A percentile compares a stretch with the other conserved stretches of the same genome.
phyloP scores from a whole-genome alignment of 371 early-diverging fungal genomes.

The Lichtheimia ornata region DNA sequence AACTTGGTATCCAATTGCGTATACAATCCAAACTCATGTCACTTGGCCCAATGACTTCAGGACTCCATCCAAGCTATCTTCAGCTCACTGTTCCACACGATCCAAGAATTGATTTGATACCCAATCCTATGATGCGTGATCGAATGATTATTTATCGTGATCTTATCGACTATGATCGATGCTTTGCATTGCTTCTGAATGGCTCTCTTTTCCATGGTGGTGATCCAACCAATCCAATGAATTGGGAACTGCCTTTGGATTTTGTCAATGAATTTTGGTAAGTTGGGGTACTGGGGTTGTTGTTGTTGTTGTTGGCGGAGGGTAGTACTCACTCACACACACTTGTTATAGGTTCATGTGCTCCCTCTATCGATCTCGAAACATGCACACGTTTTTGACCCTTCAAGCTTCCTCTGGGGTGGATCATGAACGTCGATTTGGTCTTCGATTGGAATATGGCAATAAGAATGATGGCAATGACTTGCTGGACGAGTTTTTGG shows the following conservation, averaged over 20 bases:
- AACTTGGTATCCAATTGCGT: constrained; percentile 20
- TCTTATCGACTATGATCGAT: constrained; percentile 47
- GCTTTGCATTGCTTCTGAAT: constrained; percentile 38
- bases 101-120: constrained; percentile 51
- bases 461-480: too few species aligned
- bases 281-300: background rate
- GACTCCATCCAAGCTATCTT: constrained; percentile 23
- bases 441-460: too few species aligned
- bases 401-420: too few species aligned
- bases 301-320: too few species aligned
- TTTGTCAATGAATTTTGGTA: constrained; percentile 22
- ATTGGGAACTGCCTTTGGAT: constrained; percentile 33
- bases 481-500: too few species aligned
- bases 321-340: too few species aligned
- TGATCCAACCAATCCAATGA: constrained; percentile 42
- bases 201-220: constrained; percentile 46
- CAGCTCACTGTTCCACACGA: constrained; percentile 46
- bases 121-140: constrained; percentile 49
- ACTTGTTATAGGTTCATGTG: too few species aligned
- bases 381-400: too few species aligned
- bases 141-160: constrained; percentile 54
- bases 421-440: too few species aligned
- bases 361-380: too few species aligned
- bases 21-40: constrained; percentile 10
- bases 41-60: constrained; percentile 4